Evolutionary conservation across 2,329 filamentous ascomycete species (phyloP).

Genomic region (Ambrosiella beaveri): DNA sequence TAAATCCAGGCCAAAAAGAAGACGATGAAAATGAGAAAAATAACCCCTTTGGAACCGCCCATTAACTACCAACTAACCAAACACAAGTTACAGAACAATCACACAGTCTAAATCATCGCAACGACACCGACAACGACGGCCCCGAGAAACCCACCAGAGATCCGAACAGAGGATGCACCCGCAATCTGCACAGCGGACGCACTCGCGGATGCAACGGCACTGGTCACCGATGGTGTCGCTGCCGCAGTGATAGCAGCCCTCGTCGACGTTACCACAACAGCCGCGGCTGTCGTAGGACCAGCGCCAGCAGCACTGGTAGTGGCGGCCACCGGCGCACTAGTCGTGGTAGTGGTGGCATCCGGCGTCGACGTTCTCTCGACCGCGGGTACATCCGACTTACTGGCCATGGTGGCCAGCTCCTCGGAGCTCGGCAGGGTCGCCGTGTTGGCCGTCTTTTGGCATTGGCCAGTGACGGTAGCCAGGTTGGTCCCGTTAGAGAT

Average conservation of each 20-base stretch:
- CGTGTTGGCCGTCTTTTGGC: not conserved
- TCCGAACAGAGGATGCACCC: not conserved
- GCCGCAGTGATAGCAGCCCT: not conserved
- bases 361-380: not conserved
- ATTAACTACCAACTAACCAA: not conserved
- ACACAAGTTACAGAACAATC: not conserved
- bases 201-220: not conserved
- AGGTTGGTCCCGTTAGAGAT: conserved; percentile 10
- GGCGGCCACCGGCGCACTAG: not conserved
- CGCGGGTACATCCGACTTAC: not conserved
- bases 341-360: not conserved
- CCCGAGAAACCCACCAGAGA: not conserved
- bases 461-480: conserved; percentile 11
- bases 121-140: not conserved
- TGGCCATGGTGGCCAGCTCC: conserved; percentile 1
- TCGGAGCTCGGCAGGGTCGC: not conserved
- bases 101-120: not conserved
- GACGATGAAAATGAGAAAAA: no score
- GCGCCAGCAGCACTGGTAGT: not conserved
- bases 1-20: no score
- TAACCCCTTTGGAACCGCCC: no score
- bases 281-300: not conserved
- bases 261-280: not conserved
- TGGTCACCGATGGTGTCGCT: not conserved
- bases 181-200: not conserved